A percentile compares a stretch with the other conserved stretches of the same genome.
phyloP scores from a whole-genome alignment of 1,284 basidiomycete species.

The Xanthoconium separans region DNA sequence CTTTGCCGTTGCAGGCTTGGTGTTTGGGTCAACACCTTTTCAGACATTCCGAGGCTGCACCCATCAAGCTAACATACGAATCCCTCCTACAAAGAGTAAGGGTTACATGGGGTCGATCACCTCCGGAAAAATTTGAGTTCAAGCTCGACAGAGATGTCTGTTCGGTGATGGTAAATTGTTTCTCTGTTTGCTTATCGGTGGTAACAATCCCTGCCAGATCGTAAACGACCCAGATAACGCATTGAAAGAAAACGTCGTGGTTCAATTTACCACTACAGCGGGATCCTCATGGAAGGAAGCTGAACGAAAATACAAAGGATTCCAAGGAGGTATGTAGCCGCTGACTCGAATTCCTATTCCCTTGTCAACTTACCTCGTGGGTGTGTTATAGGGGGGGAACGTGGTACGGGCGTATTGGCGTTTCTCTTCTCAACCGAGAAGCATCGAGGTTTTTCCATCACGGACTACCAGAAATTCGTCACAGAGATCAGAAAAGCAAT shows the following conservation, averaged over 20 bases:
- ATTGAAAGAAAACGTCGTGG: slow-evolving; percentile 22
- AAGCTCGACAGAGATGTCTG: slow-evolving; percentile 16
- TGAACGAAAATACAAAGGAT: slow-evolving; percentile 19
- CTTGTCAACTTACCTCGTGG: slow-evolving; percentile 1
- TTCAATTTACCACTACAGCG: slow-evolving; percentile 18
- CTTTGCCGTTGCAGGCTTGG: slow-evolving; percentile 26
- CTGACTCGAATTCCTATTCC: not conserved
- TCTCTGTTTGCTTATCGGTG: not conserved
- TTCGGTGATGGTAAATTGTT: slow-evolving; percentile 16
- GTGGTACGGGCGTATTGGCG: slow-evolving; percentile 9
- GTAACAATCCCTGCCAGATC: slow-evolving; percentile 14
- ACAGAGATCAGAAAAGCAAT: slow-evolving; percentile 12
- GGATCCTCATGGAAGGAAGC: slow-evolving; percentile 10
- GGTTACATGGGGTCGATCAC: slow-evolving; percentile 12
- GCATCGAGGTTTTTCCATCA: slow-evolving; percentile 15
- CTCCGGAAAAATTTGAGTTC: slow-evolving; percentile 15
- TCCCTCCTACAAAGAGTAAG: slow-evolving; percentile 1
- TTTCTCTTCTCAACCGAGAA: slow-evolving; percentile 26
- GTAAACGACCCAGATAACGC: slow-evolving; percentile 16
- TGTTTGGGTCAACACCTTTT: slow-evolving; percentile 27
- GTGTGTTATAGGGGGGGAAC: slow-evolving; percentile 17
- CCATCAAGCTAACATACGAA: slow-evolving; percentile 22
- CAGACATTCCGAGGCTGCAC: slow-evolving; percentile 7
- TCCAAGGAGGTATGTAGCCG: slow-evolving; percentile 23
- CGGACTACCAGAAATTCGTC: slow-evolving; percentile 25